Conservation (phyloP, 192 early-diverging fungal species). For the Backusella sp. region DNA sequence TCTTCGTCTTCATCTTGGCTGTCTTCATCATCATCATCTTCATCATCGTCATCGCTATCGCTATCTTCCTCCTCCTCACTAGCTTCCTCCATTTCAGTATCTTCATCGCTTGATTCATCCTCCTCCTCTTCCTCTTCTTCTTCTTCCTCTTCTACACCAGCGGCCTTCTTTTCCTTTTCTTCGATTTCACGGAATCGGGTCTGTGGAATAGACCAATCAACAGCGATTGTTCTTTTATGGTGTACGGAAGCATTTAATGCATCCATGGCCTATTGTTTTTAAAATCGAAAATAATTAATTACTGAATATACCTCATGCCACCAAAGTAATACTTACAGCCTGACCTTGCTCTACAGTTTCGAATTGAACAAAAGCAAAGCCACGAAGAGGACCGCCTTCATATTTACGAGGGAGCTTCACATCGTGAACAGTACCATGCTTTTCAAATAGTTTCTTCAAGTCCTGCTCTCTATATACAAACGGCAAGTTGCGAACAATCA, state of each 20-base stretch:
- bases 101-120: constrained; percentile 35
- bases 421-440: constrained; percentile 68
- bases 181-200: constrained; percentile 62
- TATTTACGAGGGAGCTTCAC: constrained; percentile 74
- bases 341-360: constrained; percentile 67
- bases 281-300: neutral
- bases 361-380: constrained; percentile 93
- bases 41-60: constrained; percentile 32
- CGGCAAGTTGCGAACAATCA: constrained; percentile 88
- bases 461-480: constrained; percentile 70
- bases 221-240: constrained; percentile 72
- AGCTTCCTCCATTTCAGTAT: constrained; percentile 33
- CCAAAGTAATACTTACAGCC: constrained; percentile 26
- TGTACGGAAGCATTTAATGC: constrained; percentile 72
- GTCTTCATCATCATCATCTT: constrained; percentile 42
- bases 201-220: constrained; percentile 84
- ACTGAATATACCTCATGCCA: neutral
- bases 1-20: constrained; percentile 43
- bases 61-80: constrained; percentile 36
- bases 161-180: constrained; percentile 41
- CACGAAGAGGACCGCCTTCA: constrained; percentile 71
- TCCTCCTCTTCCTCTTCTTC: constrained; percentile 35
- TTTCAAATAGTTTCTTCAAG: constrained; percentile 61
- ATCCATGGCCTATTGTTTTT: constrained; percentile 49
- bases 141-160: constrained; percentile 35